Percentiles rank a stretch among this genome's conserved stretches.
These are phyloP conservation scores for Monosporozyma aerobia DNA, from an alignment of 805 yeast species.

Conservation along the genomic window DNA sequence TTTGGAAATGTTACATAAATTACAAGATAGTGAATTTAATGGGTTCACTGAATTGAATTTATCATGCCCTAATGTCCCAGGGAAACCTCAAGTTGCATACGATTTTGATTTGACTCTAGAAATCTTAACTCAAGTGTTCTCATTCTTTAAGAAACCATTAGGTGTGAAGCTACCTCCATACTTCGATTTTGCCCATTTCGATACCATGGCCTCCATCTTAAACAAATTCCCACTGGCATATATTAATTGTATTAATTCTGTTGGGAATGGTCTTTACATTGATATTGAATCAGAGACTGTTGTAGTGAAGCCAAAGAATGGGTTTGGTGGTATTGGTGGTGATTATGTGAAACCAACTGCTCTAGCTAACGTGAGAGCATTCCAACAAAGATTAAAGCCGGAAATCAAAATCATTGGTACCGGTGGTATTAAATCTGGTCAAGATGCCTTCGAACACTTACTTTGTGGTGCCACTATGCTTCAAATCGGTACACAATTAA, in stretches of 20 bases:
- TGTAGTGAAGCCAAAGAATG: slow-evolving; percentile 27
- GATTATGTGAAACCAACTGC: slow-evolving; percentile 29
- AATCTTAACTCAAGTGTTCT: slow-evolving; percentile 19
- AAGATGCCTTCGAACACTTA: slow-evolving; percentile 27
- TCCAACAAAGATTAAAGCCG: slow-evolving; percentile 25
- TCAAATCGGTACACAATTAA: slow-evolving; percentile 25
- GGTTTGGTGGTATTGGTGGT: slow-evolving; percentile 30
- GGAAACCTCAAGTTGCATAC: slow-evolving; percentile 28
- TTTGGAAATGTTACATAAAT: slow-evolving; percentile 13
- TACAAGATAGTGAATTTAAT: slow-evolving; percentile 22
- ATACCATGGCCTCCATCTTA: slow-evolving; percentile 20
- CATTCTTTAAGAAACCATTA: slow-evolving; percentile 24
- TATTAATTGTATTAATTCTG: slow-evolving; percentile 25
- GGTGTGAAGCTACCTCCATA: slow-evolving; percentile 28
- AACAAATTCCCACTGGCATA: slow-evolving; percentile 23
- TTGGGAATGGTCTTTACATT: slow-evolving; percentile 26
- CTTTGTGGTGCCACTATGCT: slow-evolving; percentile 28
- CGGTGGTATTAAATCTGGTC: slow-evolving; percentile 26
- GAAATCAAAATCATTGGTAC: slow-evolving; percentile 25
- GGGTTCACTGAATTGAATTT: slow-evolving; percentile 25
- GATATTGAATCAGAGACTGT: slow-evolving; percentile 23
- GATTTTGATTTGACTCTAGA: slow-evolving; percentile 23
- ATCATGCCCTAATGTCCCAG: slow-evolving; percentile 30
- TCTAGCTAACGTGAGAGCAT: slow-evolving; percentile 27
- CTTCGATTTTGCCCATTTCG: slow-evolving; percentile 28